These are phyloP conservation scores for Neurospora sp. DNA, from an alignment of 495 filamentous ascomycete species.

Conservation along the genomic window DNA sequence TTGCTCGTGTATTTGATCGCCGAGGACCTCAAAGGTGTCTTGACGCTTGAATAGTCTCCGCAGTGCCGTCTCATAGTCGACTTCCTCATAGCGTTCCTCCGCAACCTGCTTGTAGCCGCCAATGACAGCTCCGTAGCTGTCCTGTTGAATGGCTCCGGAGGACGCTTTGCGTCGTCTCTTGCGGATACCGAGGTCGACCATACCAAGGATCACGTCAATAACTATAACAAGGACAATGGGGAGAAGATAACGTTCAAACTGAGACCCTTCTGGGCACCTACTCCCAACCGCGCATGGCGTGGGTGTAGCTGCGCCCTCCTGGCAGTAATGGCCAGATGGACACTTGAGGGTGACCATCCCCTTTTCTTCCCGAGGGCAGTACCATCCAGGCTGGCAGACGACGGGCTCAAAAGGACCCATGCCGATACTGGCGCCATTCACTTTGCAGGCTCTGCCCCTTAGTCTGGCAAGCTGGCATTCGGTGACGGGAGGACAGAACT, in stretches of 20 bases:
- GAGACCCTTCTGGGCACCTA: slow-evolving; percentile 27
- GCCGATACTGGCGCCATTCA: slow-evolving; percentile 21
- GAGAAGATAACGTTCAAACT: slow-evolving; percentile 25
- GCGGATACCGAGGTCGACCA: slow-evolving; percentile 19
- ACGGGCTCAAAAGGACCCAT: slow-evolving; percentile 36
- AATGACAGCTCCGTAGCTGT: not conserved
- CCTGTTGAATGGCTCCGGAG: not conserved
- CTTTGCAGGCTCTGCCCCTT: slow-evolving; percentile 16
- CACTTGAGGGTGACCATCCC: slow-evolving; percentile 26
- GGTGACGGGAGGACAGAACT: slow-evolving; percentile 35
- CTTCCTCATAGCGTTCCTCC: slow-evolving; percentile 11
- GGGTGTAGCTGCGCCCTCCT: slow-evolving; percentile 29
- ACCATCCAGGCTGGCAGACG: slow-evolving; percentile 32
- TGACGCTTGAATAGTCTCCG: slow-evolving; percentile 18
- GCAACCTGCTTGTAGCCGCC: slow-evolving; percentile 23
- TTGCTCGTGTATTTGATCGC: not conserved
- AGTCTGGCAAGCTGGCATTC: slow-evolving; percentile 27
- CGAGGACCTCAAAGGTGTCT: not conserved
- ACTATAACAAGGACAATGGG: slow-evolving; percentile 31
- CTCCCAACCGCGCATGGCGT: slow-evolving; percentile 32
- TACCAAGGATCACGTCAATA: slow-evolving; percentile 27
- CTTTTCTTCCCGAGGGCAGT: slow-evolving; percentile 24
- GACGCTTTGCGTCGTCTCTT: slow-evolving; percentile 10
- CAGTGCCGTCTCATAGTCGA: slow-evolving; percentile 20
- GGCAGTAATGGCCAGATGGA: slow-evolving; percentile 35